Evolutionary conservation across 345 rosid genomes (phyloP).

Genomic region (Gossypium sturtianum): DNA sequence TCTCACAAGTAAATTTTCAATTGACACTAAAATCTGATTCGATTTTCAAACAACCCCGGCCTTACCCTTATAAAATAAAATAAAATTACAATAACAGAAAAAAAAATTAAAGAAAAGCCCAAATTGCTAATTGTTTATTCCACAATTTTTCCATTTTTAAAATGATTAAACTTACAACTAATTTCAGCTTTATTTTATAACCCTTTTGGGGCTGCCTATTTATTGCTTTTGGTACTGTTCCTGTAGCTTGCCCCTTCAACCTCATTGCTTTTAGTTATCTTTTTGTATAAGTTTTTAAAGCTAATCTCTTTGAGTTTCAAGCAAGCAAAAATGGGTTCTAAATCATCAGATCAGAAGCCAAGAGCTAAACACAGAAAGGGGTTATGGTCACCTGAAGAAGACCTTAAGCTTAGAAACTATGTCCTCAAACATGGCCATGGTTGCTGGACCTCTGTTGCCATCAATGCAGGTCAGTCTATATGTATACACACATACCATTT

Average conservation of each 20-base stretch:
- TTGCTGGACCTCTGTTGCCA: conserved; percentile 85
- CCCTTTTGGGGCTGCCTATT: not conserved
- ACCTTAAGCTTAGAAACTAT: conserved; percentile 58
- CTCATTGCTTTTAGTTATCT: not conserved
- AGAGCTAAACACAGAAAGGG: conserved; percentile 76
- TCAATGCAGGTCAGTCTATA: conserved; percentile 55
- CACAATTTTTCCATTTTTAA: too few relatives aligned
- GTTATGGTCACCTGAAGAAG: conserved; percentile 99
- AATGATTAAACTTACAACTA: not conserved
- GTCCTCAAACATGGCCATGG: conserved; percentile 67
- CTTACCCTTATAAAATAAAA: too few relatives aligned
- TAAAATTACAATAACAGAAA: too few relatives aligned
- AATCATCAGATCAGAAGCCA: conserved; percentile 39
- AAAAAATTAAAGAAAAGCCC: too few relatives aligned
- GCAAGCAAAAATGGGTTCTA: conserved; percentile 25
- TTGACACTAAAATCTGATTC: too few relatives aligned
- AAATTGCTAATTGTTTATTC: not conserved
- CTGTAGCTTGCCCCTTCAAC: not conserved
- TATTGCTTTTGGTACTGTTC: not conserved
- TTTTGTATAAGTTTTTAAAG: not conserved
- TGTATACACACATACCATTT: not conserved
- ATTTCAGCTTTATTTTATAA: not conserved
- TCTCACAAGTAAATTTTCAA: too few relatives aligned
- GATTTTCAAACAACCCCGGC: too few relatives aligned
- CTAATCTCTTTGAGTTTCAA: not conserved